These are phyloP conservation scores for Ceratocystiopsis minuta DNA, from an alignment of 2,329 filamentous ascomycete genomes.

Conservation along the genomic window DNA sequence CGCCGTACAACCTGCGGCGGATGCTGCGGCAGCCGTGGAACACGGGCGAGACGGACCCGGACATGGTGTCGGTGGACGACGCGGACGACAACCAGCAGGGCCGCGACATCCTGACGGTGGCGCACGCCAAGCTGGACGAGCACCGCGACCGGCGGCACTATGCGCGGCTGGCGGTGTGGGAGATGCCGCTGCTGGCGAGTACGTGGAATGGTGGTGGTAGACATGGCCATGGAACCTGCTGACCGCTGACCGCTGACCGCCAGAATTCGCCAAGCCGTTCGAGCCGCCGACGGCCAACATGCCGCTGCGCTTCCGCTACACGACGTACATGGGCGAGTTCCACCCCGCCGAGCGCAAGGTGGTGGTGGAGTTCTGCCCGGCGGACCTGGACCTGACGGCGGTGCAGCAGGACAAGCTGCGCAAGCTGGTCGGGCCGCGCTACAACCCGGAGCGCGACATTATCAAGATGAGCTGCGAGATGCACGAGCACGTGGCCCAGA, in stretches of 20 bases:
- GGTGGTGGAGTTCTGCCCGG: slow-evolving; percentile 70
- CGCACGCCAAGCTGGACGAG: slow-evolving; percentile 73
- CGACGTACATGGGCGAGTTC: slow-evolving; percentile 82
- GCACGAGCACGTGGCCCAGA: slow-evolving; percentile 78
- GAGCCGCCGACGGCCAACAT: slow-evolving; percentile 45
- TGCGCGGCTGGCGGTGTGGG: slow-evolving; percentile 75
- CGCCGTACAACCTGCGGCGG: too few relatives aligned
- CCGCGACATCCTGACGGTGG: slow-evolving; percentile 69
- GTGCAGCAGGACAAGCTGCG: slow-evolving; percentile 62
- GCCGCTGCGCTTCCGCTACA: slow-evolving; percentile 87
- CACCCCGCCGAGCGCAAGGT: slow-evolving; percentile 91
- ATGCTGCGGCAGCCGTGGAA: slow-evolving; percentile 19
- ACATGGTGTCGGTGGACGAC: slow-evolving; percentile 30
- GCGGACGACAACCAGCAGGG: slow-evolving; percentile 50
- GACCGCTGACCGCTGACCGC: slow-evolving; percentile 9
- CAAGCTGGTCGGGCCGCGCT: slow-evolving; percentile 72
- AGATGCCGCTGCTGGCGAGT: slow-evolving; percentile 84
- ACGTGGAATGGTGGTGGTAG: too few relatives aligned
- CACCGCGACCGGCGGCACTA: slow-evolving; percentile 81
- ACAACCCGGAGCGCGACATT: slow-evolving; percentile 66
- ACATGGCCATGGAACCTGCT: too few relatives aligned
- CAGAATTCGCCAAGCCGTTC: slow-evolving; percentile 75
- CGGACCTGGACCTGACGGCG: slow-evolving; percentile 51
- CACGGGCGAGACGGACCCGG: slow-evolving; percentile 28
- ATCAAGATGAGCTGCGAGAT: slow-evolving; percentile 84